Evolutionary conservation across 2,329 filamentous ascomycete genomes (phyloP), one percentile per base, ranked within the genome.

Genomic region (Parasarocladium wereldwijsianum): DNA sequence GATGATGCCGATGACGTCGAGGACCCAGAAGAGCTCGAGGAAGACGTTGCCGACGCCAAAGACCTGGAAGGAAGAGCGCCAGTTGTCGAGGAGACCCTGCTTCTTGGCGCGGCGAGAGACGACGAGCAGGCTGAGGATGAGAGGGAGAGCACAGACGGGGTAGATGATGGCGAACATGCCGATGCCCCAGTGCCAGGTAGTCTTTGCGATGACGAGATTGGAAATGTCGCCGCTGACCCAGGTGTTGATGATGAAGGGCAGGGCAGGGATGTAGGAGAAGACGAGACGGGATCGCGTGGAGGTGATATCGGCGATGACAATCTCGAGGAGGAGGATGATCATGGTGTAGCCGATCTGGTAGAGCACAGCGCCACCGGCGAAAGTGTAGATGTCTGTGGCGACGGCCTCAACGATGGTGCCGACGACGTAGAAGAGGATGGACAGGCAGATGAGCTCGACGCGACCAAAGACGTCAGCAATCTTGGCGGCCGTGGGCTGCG

Each of bases 161-260:
- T 70, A 76, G 35, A 76, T 72, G 45, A 76, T 69, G 36, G 55
- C 58, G 57, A 66, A 77, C 70, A 76, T 76, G 40, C 69, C 71
- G 18, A 72, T 60, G 18, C 71, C 72, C 70, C 70, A 76, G 35
- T 59, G 50, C 72, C 73, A 77, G 6, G 50, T 58, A 1, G 64
- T 67, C 10, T 35, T 40, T 1, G 34, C 41, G 2, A 74, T 46
- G 2, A 74, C 66, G 0, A 61, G 52, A 4, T 41, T 34, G 4
- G 65, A 56, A 24, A 77, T 50, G 39, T 75, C 57, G 16, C 72
- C 72, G 37, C 64, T 66, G 4, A 75, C 60, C 72, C 73, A 77
- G 2, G 72, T 70, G 49, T 76, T 76, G 49, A 72, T 65, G 40
- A 76, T 54, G 49, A 71, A 75, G 2, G 70, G 70, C 5, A 59